Percentiles rank a stretch among this genome's conserved stretches.
Evolutionary conservation across 139 green algal genomes (phyloP).

Genomic region (Coccomyxa sp.): DNA sequence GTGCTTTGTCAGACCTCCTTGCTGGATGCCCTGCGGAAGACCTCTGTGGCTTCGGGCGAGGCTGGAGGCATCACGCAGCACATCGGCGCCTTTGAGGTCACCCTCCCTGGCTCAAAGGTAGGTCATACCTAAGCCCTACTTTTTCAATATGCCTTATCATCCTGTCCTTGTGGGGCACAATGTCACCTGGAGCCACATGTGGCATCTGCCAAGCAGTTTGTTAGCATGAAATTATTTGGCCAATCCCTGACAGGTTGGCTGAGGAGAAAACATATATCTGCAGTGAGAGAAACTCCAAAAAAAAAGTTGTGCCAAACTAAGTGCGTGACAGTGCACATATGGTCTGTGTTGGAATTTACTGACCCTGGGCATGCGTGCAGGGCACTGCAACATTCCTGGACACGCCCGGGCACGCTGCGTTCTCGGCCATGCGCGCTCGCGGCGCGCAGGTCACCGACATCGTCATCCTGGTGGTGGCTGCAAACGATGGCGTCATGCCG

Average conservation of each 20-base stretch:
- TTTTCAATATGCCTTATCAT: neutral
- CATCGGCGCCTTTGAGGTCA: slow-evolving; percentile 88
- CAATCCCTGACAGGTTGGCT: too few species aligned
- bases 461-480: slow-evolving; percentile 46
- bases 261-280: too few species aligned
- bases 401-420: slow-evolving; percentile 92
- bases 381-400: slow-evolving; percentile 84
- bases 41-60: slow-evolving; percentile 79
- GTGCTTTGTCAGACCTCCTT: slow-evolving; percentile 60
- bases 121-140: neutral
- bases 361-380: too few species aligned
- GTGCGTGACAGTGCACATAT: too few species aligned
- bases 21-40: slow-evolving; percentile 82
- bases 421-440: slow-evolving; percentile 81
- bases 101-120: slow-evolving; percentile 42
- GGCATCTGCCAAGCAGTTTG: too few species aligned
- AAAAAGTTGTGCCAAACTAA: too few species aligned
- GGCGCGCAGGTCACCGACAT: slow-evolving; percentile 82
- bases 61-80: slow-evolving; percentile 94
- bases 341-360: too few species aligned
- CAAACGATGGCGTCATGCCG: slow-evolving; percentile 89
- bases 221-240: too few species aligned
- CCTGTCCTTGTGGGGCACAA: too few species aligned
- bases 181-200: too few species aligned
- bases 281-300: too few species aligned